phyloP scores from a whole-genome alignment of 2,329 filamentous ascomycete species.

The Fusarium circinatum region DNA sequence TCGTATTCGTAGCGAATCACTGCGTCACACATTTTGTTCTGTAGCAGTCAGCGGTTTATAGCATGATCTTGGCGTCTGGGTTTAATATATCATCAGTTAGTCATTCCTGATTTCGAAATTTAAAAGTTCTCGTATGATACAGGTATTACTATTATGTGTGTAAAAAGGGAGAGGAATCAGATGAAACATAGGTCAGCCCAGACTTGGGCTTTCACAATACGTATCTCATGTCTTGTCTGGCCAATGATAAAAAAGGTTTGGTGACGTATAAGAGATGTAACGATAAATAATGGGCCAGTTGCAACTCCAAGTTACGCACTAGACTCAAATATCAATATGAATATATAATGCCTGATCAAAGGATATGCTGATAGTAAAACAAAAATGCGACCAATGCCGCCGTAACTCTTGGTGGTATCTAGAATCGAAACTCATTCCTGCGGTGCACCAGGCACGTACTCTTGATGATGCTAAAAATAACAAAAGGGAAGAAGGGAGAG shows the following conservation, averaged over 20 bases:
- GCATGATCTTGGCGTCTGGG: constrained; percentile 41
- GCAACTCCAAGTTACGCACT: not conserved
- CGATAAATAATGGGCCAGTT: not conserved
- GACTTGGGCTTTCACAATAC: not conserved
- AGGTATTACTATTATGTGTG: not conserved
- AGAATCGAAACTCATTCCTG: constrained; percentile 29
- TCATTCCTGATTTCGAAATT: not conserved
- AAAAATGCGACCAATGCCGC: constrained; percentile 17
- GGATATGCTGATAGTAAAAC: constrained; percentile 20
- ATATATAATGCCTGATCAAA: not conserved
- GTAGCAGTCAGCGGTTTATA: constrained; percentile 21
- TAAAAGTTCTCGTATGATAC: constrained; percentile 1
- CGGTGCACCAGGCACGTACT: constrained; percentile 34
- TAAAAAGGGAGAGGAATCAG: not conserved
- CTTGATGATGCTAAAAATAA: constrained; percentile 20
- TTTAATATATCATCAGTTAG: constrained; percentile 9
- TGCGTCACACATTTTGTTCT: not conserved
- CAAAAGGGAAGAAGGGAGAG: constrained; percentile 16
- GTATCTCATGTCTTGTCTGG: not conserved
- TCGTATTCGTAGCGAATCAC: not conserved
- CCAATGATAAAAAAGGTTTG: not conserved
- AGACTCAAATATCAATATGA: not conserved
- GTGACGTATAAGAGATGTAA: not conserved
- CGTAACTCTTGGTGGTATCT: constrained; percentile 36
- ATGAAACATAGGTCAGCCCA: not conserved